Evolutionary conservation across 345 rosid species (phyloP).

Genomic region (Brassica rapa): DNA sequence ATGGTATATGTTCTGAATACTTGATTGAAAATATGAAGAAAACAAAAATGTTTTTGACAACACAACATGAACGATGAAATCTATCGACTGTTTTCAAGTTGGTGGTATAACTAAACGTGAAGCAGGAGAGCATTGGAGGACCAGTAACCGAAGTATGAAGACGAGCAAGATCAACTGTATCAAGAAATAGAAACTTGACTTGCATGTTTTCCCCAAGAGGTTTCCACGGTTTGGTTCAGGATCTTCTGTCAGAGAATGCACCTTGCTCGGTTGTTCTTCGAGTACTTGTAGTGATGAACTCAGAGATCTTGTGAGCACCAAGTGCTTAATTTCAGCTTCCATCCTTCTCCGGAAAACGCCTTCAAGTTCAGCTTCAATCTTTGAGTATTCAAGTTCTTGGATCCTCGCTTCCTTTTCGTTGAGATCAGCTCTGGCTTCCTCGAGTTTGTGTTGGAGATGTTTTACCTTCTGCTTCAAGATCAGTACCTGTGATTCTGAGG

Average conservation of each 20-base stretch:
- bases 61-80: constrained; percentile 18
- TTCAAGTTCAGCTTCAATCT: constrained; percentile 64
- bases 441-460: constrained; percentile 51
- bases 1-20: neutral
- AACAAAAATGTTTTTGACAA: constrained; percentile 21
- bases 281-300: constrained; percentile 44
- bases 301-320: constrained; percentile 49
- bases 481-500: constrained; percentile 47
- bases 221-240: constrained; percentile 45
- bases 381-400: constrained; percentile 61
- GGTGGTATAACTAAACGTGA: constrained; percentile 62
- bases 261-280: constrained; percentile 41
- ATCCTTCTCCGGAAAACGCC: constrained; percentile 63
- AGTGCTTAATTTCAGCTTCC: constrained; percentile 69
- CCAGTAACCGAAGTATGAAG: constrained; percentile 48
- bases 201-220: constrained; percentile 47
- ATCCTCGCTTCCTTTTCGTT: constrained; percentile 54
- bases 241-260: constrained; percentile 44
- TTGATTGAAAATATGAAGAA: neutral
- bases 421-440: constrained; percentile 49
- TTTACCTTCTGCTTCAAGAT: constrained; percentile 53
- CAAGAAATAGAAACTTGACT: constrained; percentile 50
- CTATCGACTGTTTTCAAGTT: constrained; percentile 38
- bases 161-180: constrained; percentile 61
- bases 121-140: constrained; percentile 49